These are phyloP conservation scores for Dalbergia cultrata DNA, from an alignment of 306 rosid species.

Conservation along the genomic window DNA sequence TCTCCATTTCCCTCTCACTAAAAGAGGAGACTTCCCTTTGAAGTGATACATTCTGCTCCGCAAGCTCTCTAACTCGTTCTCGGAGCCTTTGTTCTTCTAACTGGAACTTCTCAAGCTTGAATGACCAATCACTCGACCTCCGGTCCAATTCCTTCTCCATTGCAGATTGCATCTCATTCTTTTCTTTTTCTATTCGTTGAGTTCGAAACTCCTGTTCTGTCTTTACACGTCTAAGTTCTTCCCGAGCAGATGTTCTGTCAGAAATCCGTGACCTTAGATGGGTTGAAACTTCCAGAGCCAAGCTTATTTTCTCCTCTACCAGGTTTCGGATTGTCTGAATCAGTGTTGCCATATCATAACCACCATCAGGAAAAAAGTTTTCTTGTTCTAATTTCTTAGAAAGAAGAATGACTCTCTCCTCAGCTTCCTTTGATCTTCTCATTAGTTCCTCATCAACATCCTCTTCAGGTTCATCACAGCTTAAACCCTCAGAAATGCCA, in stretches of 20 bases:
- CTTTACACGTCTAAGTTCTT: constrained; percentile 68
- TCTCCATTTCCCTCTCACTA: constrained; percentile 76
- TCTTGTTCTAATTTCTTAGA: constrained; percentile 76
- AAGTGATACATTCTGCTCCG: constrained; percentile 95
- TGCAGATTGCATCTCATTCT: constrained; percentile 84
- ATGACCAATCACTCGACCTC: constrained; percentile 96
- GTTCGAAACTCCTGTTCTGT: constrained; percentile 68
- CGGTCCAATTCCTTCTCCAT: constrained; percentile 93
- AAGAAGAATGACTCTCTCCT: constrained; percentile 74
- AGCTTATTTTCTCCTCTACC: constrained; percentile 69
- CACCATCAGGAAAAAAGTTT: constrained; percentile 63
- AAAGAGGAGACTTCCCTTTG: constrained; percentile 87
- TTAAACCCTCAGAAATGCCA: constrained; percentile 48
- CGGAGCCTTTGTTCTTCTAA: constrained; percentile 93
- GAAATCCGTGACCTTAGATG: constrained; percentile 78
- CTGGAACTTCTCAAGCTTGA: constrained; percentile 88
- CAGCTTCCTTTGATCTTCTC: constrained; percentile 78
- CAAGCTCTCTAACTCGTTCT: constrained; percentile 96
- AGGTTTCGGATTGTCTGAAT: constrained; percentile 72
- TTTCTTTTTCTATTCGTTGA: constrained; percentile 83
- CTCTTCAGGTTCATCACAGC: constrained; percentile 61
- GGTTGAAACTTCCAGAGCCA: constrained; percentile 84
- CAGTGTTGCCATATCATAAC: constrained; percentile 68
- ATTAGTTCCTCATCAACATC: constrained; percentile 67
- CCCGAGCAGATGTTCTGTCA: constrained; percentile 73